phyloP scores from a whole-genome alignment of 2,329 filamentous ascomycete species.

The Penicillium sp. region DNA sequence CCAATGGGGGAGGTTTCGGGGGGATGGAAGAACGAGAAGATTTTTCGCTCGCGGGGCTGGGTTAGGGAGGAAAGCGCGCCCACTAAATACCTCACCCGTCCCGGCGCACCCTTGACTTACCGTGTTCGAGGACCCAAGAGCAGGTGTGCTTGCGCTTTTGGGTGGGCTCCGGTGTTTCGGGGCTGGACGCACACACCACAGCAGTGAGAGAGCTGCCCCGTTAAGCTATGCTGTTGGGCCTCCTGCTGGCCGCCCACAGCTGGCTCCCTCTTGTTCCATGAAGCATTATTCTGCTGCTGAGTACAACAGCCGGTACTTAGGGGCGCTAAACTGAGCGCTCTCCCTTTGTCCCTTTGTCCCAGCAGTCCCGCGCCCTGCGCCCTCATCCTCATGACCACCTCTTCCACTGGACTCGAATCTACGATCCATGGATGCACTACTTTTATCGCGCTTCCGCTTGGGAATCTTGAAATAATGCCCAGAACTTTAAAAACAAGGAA shows the following conservation, averaged over 20 bases:
- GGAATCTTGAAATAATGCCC: background rate
- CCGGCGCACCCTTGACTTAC: constrained; percentile 1
- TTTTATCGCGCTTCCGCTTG: background rate
- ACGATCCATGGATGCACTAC: background rate
- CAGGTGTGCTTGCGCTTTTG: background rate
- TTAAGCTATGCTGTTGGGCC: background rate
- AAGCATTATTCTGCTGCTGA: background rate
- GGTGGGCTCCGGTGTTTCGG: constrained; percentile 24
- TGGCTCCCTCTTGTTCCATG: background rate
- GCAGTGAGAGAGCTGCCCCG: constrained; percentile 3
- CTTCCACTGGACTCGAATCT: background rate
- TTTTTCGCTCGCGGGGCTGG: constrained; percentile 30
- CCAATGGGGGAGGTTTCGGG: constrained; percentile 18
- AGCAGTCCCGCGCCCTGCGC: background rate
- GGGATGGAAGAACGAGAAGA: constrained; percentile 23
- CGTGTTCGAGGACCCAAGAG: background rate
- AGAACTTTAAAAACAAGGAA: background rate
- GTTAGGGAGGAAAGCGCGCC: constrained; percentile 21
- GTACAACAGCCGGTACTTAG: background rate
- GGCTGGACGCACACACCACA: constrained; percentile 14
- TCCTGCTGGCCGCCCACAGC: background rate
- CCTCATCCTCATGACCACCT: background rate
- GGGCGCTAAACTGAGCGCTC: background rate
- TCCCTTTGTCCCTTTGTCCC: background rate
- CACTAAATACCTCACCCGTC: constrained; percentile 25